phyloP scores from a whole-genome alignment of 1,139 yeast species.

The Nakaseomyces sp. region DNA sequence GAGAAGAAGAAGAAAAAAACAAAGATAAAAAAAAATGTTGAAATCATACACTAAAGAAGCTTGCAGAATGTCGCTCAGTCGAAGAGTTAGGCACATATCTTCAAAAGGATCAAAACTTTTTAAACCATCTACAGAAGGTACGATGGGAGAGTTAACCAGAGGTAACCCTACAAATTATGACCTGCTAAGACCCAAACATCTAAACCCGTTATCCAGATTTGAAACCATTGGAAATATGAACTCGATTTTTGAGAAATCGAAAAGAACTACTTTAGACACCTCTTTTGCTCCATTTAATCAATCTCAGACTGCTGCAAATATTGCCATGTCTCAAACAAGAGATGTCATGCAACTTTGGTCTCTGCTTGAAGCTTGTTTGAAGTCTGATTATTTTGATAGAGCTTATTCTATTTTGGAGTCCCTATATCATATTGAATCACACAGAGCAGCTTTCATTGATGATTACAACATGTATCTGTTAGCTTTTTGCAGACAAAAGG shows the following conservation, averaged over 20 bases:
- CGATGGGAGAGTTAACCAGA: slow-evolving; percentile 5
- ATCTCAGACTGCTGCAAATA: slow-evolving; percentile 17
- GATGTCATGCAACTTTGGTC: slow-evolving; percentile 66
- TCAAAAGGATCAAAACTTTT: slow-evolving; percentile 14
- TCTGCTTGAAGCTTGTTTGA: slow-evolving; percentile 69
- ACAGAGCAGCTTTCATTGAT: slow-evolving; percentile 30
- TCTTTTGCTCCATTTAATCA: slow-evolving; percentile 24
- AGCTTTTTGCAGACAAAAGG: slow-evolving; percentile 34
- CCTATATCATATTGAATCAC: slow-evolving; percentile 38
- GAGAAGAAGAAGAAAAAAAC: not conserved
- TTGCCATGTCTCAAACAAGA: slow-evolving; percentile 41
- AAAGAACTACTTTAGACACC: slow-evolving; percentile 8
- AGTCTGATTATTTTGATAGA: slow-evolving; percentile 57
- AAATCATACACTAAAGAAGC: slow-evolving; percentile 1
- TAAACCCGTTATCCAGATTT: slow-evolving; percentile 11
- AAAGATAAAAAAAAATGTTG: not conserved
- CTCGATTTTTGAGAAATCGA: slow-evolving; percentile 3
- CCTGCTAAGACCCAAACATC: slow-evolving; percentile 10
- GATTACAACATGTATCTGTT: slow-evolving; percentile 44
- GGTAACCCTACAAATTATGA: slow-evolving; percentile 5
- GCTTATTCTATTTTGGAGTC: slow-evolving; percentile 63
- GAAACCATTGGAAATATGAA: slow-evolving; percentile 7
- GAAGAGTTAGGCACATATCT: slow-evolving; percentile 8
- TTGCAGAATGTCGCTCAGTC: not conserved
- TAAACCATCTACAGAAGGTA: slow-evolving; percentile 12